Evolutionary conservation across 1,139 yeast genomes (phyloP), one percentile per base, ranked within the genome.

Genomic region (Casaregolazyma lundiana): DNA sequence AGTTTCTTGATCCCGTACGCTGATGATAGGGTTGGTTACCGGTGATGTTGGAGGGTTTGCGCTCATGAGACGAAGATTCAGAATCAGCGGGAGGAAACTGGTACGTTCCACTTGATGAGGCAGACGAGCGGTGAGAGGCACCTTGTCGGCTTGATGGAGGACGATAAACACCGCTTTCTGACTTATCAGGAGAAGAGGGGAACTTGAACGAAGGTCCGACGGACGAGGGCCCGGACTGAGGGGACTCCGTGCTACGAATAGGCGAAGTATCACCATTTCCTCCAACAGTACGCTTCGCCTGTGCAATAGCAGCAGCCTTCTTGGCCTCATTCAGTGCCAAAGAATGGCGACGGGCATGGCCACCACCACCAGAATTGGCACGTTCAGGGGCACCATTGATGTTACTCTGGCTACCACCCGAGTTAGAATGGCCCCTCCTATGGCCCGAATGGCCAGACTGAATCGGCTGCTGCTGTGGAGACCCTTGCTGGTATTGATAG

Each of bases 321-420:
- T 87, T 90, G n/a, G 98, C 98, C 66, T 92, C 98, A 49, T 84
- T 84, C 50, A 92, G 72, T 1, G 96, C 97, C 52, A 92, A 70
- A 0, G 97, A 89, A 62, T 92, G 98, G 65, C 98, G 79, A 69
- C 98, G 80, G 43, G 76, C 73, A 62, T 92, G 98, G 35, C 97
- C 96, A 48, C 67, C 58, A 38, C 66, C 62, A 11, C 44, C 37
- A 24, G 38, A 22, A 15, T 41, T 50, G 35, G 36, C 39, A 20
- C 43, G 43, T 21, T 41, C 44, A 20, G 40, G 29, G 29, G 24
- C 24, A 22, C 32, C 20, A 13, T 38, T 35, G 37, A 36, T 35
- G 30, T 41, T 44, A 34, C 38, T 30, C 13, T 29, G 29, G 24
- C 29, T 18, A 22, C 50, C 43, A 35, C 51, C 38, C 30, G 48